Conservation (phyloP, 768 basidiomycete species). For the Mycena capillaripes region DNA sequence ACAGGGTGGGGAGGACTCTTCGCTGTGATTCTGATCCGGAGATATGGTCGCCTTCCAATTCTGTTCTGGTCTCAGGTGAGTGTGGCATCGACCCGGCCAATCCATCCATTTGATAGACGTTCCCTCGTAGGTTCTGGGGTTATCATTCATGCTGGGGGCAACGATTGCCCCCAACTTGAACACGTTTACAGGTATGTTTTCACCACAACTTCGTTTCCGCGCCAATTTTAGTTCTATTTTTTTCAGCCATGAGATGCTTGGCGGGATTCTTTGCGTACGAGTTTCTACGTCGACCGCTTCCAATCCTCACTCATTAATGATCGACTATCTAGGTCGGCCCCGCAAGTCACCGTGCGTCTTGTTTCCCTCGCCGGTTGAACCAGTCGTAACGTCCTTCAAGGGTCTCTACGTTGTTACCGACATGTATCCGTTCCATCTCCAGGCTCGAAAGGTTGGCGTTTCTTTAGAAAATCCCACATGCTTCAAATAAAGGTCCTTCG, state of each 20-base stretch:
- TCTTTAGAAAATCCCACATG: not conserved
- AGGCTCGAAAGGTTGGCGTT: constrained; percentile 67
- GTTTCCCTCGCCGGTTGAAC: not conserved
- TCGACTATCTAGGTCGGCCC: constrained; percentile 54
- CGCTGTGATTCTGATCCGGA: constrained; percentile 55
- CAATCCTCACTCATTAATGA: not conserved
- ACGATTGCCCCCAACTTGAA: constrained; percentile 69
- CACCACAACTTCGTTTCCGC: not conserved
- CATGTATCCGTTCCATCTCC: constrained; percentile 75
- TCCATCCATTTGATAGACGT: not conserved
- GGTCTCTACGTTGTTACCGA: not conserved
- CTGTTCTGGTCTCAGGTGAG: constrained; percentile 66
- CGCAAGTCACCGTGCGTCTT: constrained; percentile 69
- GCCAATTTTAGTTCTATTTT: not conserved
- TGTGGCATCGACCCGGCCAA: not conserved
- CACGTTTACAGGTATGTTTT: constrained; percentile 63
- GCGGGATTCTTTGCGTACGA: constrained; percentile 63
- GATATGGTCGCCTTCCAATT: constrained; percentile 63
- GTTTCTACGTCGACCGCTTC: not conserved
- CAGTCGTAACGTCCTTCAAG: not conserved
- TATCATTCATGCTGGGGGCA: constrained; percentile 63
- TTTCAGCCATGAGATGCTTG: constrained; percentile 54
- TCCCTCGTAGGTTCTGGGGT: not conserved
- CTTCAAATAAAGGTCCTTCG: constrained; percentile 49
- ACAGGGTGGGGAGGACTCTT: constrained; percentile 20